Evolutionary conservation across 2,329 filamentous ascomycete species (phyloP), one percentile per base, ranked within the genome.

Genomic region (Septoria petroselini): DNA sequence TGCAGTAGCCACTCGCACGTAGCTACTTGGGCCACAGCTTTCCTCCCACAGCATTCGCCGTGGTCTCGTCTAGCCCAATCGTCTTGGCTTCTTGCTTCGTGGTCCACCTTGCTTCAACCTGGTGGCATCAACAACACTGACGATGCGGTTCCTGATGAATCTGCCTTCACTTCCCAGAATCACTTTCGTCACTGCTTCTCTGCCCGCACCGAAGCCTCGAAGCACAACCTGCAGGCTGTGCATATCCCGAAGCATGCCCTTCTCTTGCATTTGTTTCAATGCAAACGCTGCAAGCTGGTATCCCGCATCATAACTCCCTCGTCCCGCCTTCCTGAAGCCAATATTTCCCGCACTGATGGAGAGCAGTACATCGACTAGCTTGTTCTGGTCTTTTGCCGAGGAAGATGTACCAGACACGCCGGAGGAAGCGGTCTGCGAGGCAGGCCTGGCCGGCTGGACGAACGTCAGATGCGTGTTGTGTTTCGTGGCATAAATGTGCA

Each of bases 381-480:
- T 67, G 48, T 60, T 65, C 52, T 65, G 59, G 30, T 62, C 85
- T 79, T 68, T 89, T 84, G 65, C 61, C 9, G 50, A 59, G 7
- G 63, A 52, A 12, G 58, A 61, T 3, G 60, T 63, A 34, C 46
- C 48, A 4, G 54, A 58, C n/a, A 64, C 54, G 12, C 56, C 52
- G 4, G 62, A 64, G 2, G 52, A 57, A 2, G 58, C 46, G 0
- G 65, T 66, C 43, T 61, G 53, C 6, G 54, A 50, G 1, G 65
- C 64, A 1, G 60, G 51, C 18, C 50, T 52, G 4, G 62, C 47
- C 21, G 93, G 91, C 64, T 85, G 84, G 17, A 90, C 88, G 59
- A 96, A 81, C 1, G 91, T 96, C 63, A 98, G 80, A 71, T 97
- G 89, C 15, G 88, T 93, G 75, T 98, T 98, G 80, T 96, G 93